Evolutionary conservation across 768 basidiomycete genomes (phyloP).

Genomic region (Russula virescens): DNA sequence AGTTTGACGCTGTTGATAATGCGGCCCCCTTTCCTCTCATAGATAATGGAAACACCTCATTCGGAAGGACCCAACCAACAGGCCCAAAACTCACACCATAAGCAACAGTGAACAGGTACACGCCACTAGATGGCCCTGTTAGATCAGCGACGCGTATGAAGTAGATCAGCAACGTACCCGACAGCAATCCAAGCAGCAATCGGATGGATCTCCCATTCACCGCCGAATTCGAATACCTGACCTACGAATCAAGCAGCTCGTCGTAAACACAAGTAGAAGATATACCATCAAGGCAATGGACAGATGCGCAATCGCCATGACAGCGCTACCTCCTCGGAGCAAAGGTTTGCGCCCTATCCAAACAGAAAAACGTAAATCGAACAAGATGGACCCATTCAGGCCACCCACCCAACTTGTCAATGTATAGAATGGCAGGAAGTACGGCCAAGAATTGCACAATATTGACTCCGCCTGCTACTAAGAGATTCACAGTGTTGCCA

Average conservation of each 20-base stretch:
- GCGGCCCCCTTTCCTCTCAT: conserved; percentile 79
- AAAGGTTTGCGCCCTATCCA: conserved; percentile 56
- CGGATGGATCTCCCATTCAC: conserved; percentile 53
- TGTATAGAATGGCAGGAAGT: conserved; percentile 62
- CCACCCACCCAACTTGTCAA: conserved; percentile 52
- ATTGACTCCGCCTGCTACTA: conserved; percentile 76
- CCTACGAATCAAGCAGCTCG: background rate
- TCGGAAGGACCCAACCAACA: conserved; percentile 78
- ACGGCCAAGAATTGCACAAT: conserved; percentile 75
- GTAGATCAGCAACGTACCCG: conserved; percentile 37
- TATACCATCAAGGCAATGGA: conserved; percentile 58
- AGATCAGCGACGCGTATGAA: background rate
- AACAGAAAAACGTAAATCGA: background rate
- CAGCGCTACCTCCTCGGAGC: conserved; percentile 54
- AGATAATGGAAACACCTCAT: conserved; percentile 76
- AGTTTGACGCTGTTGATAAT: conserved; percentile 79
- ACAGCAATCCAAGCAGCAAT: conserved; percentile 66
- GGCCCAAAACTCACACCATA: conserved; percentile 78
- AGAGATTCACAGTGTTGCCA: conserved; percentile 51
- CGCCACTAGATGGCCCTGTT: conserved; percentile 31
- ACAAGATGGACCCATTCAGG: conserved; percentile 1
- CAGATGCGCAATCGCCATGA: conserved; percentile 63
- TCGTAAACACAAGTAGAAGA: background rate
- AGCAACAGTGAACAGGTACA: conserved; percentile 70
- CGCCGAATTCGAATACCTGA: conserved; percentile 45